Conservation (phyloP, 169 alveolate species). For the Plasmodium fragile region DNA sequence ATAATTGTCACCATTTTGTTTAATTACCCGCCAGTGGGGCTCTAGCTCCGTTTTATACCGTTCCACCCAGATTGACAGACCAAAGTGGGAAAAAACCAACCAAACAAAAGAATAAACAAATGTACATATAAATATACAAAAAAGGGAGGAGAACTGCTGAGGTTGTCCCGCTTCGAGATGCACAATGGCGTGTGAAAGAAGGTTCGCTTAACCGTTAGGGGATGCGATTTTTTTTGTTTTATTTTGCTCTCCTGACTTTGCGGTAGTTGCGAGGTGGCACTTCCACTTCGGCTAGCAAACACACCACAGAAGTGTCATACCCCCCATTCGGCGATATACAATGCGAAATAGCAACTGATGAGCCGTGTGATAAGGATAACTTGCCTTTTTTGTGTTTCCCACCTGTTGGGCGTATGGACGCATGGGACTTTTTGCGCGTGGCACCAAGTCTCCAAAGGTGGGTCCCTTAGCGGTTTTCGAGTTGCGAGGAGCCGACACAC, state of each 20-base stretch:
- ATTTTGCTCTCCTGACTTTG: neutral
- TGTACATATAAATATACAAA: neutral
- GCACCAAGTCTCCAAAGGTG: neutral
- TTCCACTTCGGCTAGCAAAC: neutral
- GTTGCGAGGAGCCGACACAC: neutral
- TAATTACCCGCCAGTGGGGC: neutral
- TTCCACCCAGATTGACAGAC: neutral
- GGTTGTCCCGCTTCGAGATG: neutral
- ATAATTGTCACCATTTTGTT: neutral
- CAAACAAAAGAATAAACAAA: neutral
- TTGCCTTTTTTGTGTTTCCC: neutral
- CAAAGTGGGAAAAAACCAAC: neutral
- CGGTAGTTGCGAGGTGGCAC: neutral
- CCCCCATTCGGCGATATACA: neutral
- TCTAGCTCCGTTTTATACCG: neutral
- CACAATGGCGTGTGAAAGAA: neutral
- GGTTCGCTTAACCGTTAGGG: neutral
- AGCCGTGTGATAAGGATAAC: neutral
- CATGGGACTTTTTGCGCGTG: neutral
- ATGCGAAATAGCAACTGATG: neutral
- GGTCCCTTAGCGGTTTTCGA: neutral
- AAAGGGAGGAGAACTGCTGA: neutral
- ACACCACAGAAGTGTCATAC: neutral
- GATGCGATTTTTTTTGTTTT: neutral
- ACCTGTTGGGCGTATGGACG: neutral